phyloP scores from a whole-genome alignment of 106 monocot genomes.

The Dendrobium chrysotoxum region DNA sequence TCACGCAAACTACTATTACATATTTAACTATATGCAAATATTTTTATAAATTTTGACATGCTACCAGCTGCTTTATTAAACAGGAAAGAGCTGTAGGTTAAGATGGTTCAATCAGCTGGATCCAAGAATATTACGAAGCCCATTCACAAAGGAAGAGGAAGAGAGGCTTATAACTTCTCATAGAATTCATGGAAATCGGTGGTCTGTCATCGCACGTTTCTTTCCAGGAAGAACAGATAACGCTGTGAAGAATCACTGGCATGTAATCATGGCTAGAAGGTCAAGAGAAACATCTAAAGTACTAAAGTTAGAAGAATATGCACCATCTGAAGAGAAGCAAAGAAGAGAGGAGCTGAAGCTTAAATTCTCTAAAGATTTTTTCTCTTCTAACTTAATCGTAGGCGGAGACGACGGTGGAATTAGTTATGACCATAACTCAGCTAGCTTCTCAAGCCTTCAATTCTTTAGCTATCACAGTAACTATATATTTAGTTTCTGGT shows the following conservation, averaged over 20 bases:
- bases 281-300: slow-evolving; percentile 10
- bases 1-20: no score
- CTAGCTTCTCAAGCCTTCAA: no score
- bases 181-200: slow-evolving; percentile 36
- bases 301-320: no score
- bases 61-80: no score
- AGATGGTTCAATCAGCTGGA: slow-evolving; percentile 65
- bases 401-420: no score
- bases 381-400: no score
- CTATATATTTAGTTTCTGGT: no score
- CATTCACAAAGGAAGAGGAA: slow-evolving; percentile 54
- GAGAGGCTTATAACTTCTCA: slow-evolving; percentile 31
- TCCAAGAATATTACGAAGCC: slow-evolving; percentile 41
- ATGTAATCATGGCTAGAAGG: slow-evolving; percentile 44
- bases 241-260: slow-evolving; percentile 68
- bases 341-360: no score
- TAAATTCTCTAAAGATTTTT: no score
- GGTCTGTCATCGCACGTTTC: slow-evolving; percentile 42
- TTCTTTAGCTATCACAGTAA: background rate
- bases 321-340: no score
- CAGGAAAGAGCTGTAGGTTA: slow-evolving; percentile 66
- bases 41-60: background rate
- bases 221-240: slow-evolving; percentile 61
- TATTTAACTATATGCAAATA: no score
- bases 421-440: no score